Conservation (phyloP, 371 early-diverging fungal species). For the Apophysomyces sp. region DNA sequence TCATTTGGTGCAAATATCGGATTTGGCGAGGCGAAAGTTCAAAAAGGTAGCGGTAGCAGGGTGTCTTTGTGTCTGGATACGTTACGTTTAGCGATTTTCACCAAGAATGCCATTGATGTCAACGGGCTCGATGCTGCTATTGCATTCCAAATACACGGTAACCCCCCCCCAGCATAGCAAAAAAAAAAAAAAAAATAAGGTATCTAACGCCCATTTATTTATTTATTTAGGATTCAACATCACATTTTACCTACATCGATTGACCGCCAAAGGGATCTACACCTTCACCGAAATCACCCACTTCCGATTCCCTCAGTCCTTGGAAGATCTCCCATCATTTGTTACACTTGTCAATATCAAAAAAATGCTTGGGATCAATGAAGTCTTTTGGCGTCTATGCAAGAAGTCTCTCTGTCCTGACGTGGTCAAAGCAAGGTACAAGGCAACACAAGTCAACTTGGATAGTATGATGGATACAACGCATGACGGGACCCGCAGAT, state of each 20-base stretch:
- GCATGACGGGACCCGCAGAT: no score
- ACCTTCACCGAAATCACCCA: conserved; percentile 6
- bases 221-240: conserved; percentile 6
- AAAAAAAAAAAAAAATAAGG: no score
- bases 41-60: conserved; percentile 10
- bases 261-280: conserved; percentile 6
- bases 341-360: not conserved
- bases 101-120: conserved; percentile 31
- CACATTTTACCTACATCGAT: conserved; percentile 7
- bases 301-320: conserved; percentile 8
- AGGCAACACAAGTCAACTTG: no score
- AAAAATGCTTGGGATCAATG: not conserved
- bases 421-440: no score
- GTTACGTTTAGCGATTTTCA: conserved; percentile 24
- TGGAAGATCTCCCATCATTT: not conserved
- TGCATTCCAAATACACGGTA: conserved; percentile 25
- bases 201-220: no score
- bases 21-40: conserved; percentile 13
- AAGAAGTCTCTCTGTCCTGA: not conserved
- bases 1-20: not conserved
- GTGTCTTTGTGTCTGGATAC: conserved; percentile 16
- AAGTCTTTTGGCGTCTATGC: not conserved
- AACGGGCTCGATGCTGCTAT: conserved; percentile 17
- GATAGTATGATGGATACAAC: no score
- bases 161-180: not conserved